Conservation (phyloP, 257 asterid genomes). For the Osmanthus fragrans region DNA sequence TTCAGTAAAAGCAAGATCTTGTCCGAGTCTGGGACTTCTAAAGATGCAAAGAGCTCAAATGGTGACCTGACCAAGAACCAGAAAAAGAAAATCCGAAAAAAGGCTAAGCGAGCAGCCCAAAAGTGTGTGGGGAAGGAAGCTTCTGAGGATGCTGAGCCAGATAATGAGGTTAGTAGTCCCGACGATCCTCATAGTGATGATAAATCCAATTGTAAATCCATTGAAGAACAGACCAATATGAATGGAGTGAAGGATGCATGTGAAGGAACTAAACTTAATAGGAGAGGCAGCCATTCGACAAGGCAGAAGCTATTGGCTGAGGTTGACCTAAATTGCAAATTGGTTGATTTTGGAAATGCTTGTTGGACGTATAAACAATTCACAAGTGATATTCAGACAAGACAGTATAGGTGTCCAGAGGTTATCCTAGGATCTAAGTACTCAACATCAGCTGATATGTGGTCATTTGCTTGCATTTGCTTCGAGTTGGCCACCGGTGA, state of each 20-base stretch:
- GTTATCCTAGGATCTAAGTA: conserved; percentile 90
- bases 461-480: conserved; percentile 99
- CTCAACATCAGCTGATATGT: conserved; percentile 90
- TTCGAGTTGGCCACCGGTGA: conserved; percentile 97
- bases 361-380: conserved; percentile 95
- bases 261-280: conserved; percentile 49
- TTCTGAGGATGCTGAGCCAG: conserved; percentile 51
- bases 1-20: conserved; percentile 56
- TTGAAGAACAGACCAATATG: conserved; percentile 33
- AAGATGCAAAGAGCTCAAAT: conserved; percentile 50
- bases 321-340: conserved; percentile 80
- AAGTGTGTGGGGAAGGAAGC: conserved; percentile 60
- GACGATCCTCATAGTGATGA: conserved; percentile 55
- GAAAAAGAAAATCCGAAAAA: conserved; percentile 75
- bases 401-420: conserved; percentile 97
- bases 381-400: conserved; percentile 89
- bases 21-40: conserved; percentile 52
- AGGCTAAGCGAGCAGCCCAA: conserved; percentile 78
- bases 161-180: conserved; percentile 61
- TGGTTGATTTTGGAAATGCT: conserved; percentile 97
- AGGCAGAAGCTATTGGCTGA: conserved; percentile 78
- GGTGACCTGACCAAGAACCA: conserved; percentile 88
- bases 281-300: conserved; percentile 69
- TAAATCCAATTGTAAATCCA: conserved; percentile 39
- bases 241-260: conserved; percentile 39